Base-by-base conservation (phyloP, 2,329 filamentous ascomycete species). In the Boeremia exigua region DNA sequence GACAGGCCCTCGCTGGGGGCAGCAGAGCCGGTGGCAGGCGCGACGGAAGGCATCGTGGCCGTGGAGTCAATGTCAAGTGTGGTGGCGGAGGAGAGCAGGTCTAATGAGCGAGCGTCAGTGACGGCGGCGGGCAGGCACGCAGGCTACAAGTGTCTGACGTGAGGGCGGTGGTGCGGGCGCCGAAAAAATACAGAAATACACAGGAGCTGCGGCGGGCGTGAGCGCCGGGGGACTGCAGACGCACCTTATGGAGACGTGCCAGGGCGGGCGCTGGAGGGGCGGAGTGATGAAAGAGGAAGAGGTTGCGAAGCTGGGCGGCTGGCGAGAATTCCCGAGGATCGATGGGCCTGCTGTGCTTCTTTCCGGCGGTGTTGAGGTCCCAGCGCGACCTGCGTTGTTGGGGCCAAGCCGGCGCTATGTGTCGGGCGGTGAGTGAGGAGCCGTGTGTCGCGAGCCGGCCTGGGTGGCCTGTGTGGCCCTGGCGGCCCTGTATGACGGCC, bases 1-100 rank as follows among this genome's bases (percentile, higher is more conserved):
- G 90, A 92, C 69, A 82, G 75, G 66, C 63, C 67, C 42, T 69
- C 71, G 59, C 60, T 61, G 56, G 68, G 63, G 37, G 62, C 62
- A 63, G 62, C 62, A 63, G 62, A 72, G 56, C 73, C 69, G 65
- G 65, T 74, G 69, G 62, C 60, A 47, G 68, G 71, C 56, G 72
- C 75, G 61, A 75, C 72, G 64, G 76, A 73, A 69, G 78, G 75
- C 79, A 81, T 81, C 65, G 70, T 79, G 72, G 62, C 54, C 62
- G 58, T 2, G 19, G 19, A 23, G 19, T 23, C 19, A 23, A 23
- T 23, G 61, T 53, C 37, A 59, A 55, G 62, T 56, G 60, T 62
- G 65, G 63, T 66, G 36, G 61, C 43, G 50, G 33, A 8, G 17
- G 40, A 40, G 40, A 51, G 15, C 37, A 17, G 15, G 48, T 56